Percentiles rank a stretch among this genome's conserved stretches.
Evolutionary conservation across 768 basidiomycete species (phyloP).

Genomic region (Psilocybe tampanensis): DNA sequence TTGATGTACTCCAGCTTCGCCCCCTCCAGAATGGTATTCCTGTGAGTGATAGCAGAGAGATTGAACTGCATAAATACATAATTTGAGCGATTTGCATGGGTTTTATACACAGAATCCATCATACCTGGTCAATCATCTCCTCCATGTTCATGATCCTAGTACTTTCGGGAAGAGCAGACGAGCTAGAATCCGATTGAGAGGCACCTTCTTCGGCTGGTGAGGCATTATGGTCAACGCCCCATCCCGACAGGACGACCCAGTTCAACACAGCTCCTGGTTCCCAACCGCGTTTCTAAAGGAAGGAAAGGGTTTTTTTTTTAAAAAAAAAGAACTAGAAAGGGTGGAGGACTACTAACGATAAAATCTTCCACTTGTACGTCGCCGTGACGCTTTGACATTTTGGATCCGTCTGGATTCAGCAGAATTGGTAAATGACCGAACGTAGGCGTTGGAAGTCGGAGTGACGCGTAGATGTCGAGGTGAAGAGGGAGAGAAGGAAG

Average conservation of each 20-base stretch:
- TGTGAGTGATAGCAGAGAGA: conserved; percentile 73
- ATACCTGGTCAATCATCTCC: conserved; percentile 65
- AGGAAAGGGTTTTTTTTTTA: conserved; percentile 3
- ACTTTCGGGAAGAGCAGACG: conserved; percentile 56
- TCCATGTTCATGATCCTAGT: conserved; percentile 63
- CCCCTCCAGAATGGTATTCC: conserved; percentile 80
- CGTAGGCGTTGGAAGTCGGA: conserved; percentile 69
- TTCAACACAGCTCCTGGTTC: conserved; percentile 89
- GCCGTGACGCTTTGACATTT: conserved; percentile 94
- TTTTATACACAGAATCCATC: conserved; percentile 11
- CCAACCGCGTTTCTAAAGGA: conserved; percentile 75
- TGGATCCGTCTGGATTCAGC: conserved; percentile 86
- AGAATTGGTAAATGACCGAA: conserved; percentile 94
- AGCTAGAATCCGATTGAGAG: conserved; percentile 23
- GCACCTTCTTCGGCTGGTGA: conserved; percentile 21
- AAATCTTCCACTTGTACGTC: conserved; percentile 88
- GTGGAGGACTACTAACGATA: conserved; percentile 53
- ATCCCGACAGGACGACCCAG: conserved; percentile 94
- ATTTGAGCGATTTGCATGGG: not conserved
- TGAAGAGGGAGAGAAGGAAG: conserved; percentile 91
- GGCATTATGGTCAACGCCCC: conserved; percentile 54
- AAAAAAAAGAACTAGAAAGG: not conserved
- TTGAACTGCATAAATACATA: conserved; percentile 60
- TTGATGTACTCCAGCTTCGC: conserved; percentile 86
- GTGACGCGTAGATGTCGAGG: conserved; percentile 82